Conservation (phyloP, 495 filamentous ascomycete genomes). For the Lepidopterella palustris region DNA sequence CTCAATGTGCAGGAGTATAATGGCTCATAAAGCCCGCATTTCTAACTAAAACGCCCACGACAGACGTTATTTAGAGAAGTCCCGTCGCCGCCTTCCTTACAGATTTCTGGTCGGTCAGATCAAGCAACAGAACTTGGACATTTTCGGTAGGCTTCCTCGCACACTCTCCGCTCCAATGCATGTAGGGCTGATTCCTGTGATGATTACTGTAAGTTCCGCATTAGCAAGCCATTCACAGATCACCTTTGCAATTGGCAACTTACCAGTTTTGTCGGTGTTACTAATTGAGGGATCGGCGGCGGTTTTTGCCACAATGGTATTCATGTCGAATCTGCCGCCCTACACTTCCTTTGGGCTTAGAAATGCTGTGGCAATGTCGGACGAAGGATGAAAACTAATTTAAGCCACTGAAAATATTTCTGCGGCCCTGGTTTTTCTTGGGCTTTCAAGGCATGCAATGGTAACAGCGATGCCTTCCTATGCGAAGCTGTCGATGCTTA, state of each 20-base stretch:
- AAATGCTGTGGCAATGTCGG: neutral
- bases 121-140: neutral
- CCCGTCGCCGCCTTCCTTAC: conserved; percentile 1
- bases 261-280: neutral
- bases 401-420: too few relatives aligned
- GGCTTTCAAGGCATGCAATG: too few relatives aligned
- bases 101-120: neutral
- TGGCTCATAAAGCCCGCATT: conserved; percentile 6
- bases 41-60: neutral
- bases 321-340: neutral
- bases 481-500: too few relatives aligned
- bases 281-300: neutral
- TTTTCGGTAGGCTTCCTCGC: neutral
- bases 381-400: neutral
- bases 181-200: conserved; percentile 1
- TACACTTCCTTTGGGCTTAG: neutral
- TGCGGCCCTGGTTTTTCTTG: too few relatives aligned
- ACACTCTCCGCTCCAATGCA: neutral
- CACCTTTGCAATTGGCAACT: neutral
- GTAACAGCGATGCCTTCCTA: too few relatives aligned
- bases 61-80: neutral
- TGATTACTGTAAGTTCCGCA: neutral
- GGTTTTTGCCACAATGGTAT: neutral
- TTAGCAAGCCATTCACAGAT: neutral
- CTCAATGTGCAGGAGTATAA: too few relatives aligned